These are phyloP conservation scores for Coemansia sp. DNA, from an alignment of 192 early-diverging fungal genomes.

Conservation along the genomic window DNA sequence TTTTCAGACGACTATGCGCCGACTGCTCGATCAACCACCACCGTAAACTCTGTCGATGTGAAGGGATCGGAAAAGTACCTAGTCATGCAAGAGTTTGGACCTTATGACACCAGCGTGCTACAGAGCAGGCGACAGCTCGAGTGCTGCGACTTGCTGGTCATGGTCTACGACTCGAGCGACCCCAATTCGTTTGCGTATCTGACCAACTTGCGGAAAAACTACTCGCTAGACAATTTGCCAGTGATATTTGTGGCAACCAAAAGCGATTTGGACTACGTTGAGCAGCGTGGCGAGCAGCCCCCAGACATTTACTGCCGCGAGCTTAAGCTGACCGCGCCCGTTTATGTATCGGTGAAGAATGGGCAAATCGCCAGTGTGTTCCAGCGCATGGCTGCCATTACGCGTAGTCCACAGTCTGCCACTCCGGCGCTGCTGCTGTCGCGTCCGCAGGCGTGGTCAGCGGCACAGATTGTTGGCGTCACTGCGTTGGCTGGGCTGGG, in stretches of 20 bases:
- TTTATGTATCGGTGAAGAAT: conserved; percentile 85
- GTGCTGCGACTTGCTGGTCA: conserved; percentile 84
- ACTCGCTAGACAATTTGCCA: conserved; percentile 78
- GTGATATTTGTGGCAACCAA: conserved; percentile 93
- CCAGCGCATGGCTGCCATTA: conserved; percentile 70
- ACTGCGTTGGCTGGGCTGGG: conserved; percentile 39
- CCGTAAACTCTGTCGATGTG: conserved; percentile 94
- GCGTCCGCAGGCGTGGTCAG: conserved; percentile 34
- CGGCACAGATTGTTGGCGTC: conserved; percentile 24
- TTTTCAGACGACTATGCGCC: conserved; percentile 72
- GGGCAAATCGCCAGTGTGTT: conserved; percentile 84
- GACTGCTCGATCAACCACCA: conserved; percentile 69
- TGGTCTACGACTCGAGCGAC: conserved; percentile 94
- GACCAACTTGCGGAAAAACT: conserved; percentile 73
- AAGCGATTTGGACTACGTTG: conserved; percentile 84
- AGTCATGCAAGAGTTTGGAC: conserved; percentile 93
- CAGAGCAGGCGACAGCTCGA: conserved; percentile 84
- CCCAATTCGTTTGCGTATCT: conserved; percentile 92
- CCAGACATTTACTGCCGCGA: conserved; percentile 93
- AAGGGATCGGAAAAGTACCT: conserved; percentile 92
- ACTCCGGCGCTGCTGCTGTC: conserved; percentile 34
- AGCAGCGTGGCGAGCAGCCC: conserved; percentile 71
- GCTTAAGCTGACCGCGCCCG: conserved; percentile 79
- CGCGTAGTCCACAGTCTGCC: conserved; percentile 37
- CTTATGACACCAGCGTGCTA: conserved; percentile 84